Evolutionary conservation across 1,139 yeast species (phyloP).

Genomic region (Blastobotrys apis): DNA sequence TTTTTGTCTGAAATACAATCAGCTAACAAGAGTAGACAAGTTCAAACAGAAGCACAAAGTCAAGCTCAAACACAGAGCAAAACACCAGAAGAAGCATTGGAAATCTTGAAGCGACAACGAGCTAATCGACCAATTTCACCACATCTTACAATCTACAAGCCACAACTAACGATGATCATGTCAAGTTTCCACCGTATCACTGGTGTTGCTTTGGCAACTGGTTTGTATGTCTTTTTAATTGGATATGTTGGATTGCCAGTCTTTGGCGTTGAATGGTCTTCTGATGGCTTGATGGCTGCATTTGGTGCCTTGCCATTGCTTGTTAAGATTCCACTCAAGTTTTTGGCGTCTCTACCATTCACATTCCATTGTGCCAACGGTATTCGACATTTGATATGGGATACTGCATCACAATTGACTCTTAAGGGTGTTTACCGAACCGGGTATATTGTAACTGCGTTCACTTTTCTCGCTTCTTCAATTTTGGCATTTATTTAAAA

Average conservation of each 20-base stretch:
- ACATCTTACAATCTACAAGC: constrained; percentile 81
- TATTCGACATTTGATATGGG: constrained; percentile 91
- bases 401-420: constrained; percentile 71
- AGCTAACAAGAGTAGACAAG: neutral
- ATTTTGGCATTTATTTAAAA: constrained; percentile 35
- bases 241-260: constrained; percentile 69
- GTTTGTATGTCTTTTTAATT: constrained; percentile 60
- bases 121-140: constrained; percentile 88
- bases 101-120: constrained; percentile 75
- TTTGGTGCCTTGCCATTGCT: constrained; percentile 53
- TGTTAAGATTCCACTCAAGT: constrained; percentile 61
- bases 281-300: constrained; percentile 51
- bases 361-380: constrained; percentile 85
- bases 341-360: constrained; percentile 73
- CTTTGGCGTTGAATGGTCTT: constrained; percentile 55
- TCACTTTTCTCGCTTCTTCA: constrained; percentile 62
- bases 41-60: neutral
- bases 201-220: constrained; percentile 69
- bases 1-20: neutral
- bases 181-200: constrained; percentile 84
- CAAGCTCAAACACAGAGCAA: constrained; percentile 50
- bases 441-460: constrained; percentile 77
- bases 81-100: constrained; percentile 60
- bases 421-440: constrained; percentile 87
- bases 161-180: constrained; percentile 78